Percentiles rank a stretch among this genome's conserved stretches.
phyloP scores from a whole-genome alignment of 306 rosid genomes.

The Glycine tomentella region DNA sequence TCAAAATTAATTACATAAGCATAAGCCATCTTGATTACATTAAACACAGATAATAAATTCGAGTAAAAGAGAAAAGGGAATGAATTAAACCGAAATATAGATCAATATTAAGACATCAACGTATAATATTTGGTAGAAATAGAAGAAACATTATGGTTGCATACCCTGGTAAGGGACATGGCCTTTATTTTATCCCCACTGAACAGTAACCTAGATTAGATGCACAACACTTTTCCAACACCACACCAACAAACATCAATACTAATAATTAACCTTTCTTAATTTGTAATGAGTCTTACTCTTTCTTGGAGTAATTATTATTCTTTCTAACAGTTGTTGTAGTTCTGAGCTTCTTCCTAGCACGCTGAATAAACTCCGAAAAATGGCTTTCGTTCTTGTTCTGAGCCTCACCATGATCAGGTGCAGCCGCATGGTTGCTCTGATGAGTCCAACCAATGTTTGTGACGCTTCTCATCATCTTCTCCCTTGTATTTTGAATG shows the following conservation, averaged over 20 bases:
- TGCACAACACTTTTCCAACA: background rate
- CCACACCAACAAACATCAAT: background rate
- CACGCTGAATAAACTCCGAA: slow-evolving; percentile 55
- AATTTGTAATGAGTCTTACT: slow-evolving; percentile 1
- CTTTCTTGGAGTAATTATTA: slow-evolving; percentile 47
- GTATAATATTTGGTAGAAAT: background rate
- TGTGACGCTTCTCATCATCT: slow-evolving; percentile 50
- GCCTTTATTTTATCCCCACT: background rate
- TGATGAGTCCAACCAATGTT: slow-evolving; percentile 20
- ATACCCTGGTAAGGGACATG: background rate
- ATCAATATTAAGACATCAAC: background rate
- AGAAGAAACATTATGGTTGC: background rate
- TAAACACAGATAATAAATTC: background rate
- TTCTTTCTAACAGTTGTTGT: slow-evolving; percentile 48
- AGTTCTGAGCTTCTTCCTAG: slow-evolving; percentile 57
- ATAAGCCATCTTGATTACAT: too few species aligned
- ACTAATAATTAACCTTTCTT: background rate
- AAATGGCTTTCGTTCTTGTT: slow-evolving; percentile 45
- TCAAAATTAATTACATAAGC: too few species aligned
- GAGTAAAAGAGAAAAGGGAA: background rate
- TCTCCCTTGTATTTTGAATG: slow-evolving; percentile 48
- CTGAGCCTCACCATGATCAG: too few species aligned
- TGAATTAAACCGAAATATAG: background rate
- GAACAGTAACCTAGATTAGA: background rate
- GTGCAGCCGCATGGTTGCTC: background rate